Conservation (phyloP, 2,329 filamentous ascomycete species). For the Sporothrix sp. region DNA sequence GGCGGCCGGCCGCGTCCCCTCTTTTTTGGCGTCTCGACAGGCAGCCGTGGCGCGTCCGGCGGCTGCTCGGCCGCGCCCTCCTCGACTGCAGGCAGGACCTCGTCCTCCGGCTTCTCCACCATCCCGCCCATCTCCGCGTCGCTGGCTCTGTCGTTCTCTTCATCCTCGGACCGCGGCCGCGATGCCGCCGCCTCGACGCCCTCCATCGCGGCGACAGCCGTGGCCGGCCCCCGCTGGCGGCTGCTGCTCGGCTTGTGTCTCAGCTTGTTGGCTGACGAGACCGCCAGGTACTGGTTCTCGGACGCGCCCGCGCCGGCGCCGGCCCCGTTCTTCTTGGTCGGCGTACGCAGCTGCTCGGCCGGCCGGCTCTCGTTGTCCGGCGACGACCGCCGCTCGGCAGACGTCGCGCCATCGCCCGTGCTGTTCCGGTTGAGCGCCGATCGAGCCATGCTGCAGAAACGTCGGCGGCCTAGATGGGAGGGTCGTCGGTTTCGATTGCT, state of each 20-base stretch:
- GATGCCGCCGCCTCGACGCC: too few species aligned
- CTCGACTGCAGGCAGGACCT: neutral
- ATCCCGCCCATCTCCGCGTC: neutral
- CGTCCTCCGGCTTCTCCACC: neutral
- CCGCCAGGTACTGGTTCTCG: neutral
- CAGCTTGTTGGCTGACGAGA: neutral
- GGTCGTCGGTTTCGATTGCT: too few species aligned
- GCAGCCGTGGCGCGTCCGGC: neutral
- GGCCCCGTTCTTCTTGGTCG: constrained; percentile 3
- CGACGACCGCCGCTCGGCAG: neutral
- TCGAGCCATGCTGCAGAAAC: constrained; percentile 3
- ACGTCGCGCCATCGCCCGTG: neutral
- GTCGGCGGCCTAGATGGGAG: neutral
- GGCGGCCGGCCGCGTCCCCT: neutral
- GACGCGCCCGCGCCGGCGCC: too few species aligned
- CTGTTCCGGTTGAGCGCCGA: neutral
- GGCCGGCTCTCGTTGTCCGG: neutral
- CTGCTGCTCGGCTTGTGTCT: neutral
- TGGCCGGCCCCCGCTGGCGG: neutral
- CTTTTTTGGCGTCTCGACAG: neutral
- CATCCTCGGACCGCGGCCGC: too few species aligned
- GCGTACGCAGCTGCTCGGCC: neutral
- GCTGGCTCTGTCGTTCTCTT: neutral
- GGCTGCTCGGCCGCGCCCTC: neutral
- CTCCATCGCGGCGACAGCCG: too few species aligned